phyloP scores from a whole-genome alignment of 345 rosid genomes.

The Rhodomyrtus tomentosa region DNA sequence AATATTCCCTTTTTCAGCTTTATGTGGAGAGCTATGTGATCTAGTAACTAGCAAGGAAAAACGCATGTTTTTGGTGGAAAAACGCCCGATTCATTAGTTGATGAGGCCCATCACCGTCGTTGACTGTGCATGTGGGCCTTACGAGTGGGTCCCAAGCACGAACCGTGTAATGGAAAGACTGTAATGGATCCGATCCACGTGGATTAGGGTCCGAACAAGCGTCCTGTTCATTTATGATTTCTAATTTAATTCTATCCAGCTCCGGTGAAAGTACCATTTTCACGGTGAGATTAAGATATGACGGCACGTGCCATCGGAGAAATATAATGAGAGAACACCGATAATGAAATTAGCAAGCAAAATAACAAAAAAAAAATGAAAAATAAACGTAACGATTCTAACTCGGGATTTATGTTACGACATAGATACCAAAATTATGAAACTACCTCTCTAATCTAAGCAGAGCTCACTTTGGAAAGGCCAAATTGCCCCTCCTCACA shows the following conservation, averaged over 20 bases:
- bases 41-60: neutral
- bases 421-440: neutral
- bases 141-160: neutral
- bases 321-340: neutral
- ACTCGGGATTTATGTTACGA: no score
- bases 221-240: neutral
- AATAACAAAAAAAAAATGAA: neutral
- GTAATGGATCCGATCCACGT: neutral
- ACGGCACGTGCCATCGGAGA: neutral
- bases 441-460: neutral
- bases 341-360: neutral
- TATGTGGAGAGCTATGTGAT: neutral
- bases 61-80: neutral
- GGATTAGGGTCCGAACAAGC: neutral
- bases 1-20: neutral
- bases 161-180: no score
- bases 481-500: neutral
- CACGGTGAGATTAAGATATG: neutral
- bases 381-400: no score
- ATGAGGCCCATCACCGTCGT: neutral
- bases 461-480: neutral
- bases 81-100: neutral
- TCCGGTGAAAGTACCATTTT: neutral
- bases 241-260: neutral
- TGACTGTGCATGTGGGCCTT: neutral